Percentiles rank a stretch among this genome's conserved stretches.
These are phyloP conservation scores for Naganishia cerealis DNA, from an alignment of 1,284 basidiomycete species.

Conservation along the genomic window DNA sequence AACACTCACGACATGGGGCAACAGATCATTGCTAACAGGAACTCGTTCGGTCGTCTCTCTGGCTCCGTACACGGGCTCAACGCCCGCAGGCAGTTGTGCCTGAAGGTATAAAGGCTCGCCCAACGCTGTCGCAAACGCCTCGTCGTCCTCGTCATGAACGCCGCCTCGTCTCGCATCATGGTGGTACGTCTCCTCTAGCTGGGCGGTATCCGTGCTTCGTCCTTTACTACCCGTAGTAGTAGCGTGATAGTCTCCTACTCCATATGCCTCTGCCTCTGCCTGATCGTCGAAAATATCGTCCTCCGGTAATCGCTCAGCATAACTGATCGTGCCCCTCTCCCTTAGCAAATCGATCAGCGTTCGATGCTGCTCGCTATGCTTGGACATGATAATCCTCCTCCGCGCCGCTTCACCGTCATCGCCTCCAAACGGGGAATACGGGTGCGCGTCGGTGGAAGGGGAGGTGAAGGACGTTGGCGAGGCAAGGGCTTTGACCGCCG, in stretches of 20 bases:
- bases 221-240: not conserved
- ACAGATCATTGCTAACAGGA: conserved; percentile 2
- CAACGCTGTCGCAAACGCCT: conserved; percentile 18
- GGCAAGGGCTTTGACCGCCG: conserved; percentile 11
- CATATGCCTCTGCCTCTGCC: conserved; percentile 1
- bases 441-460: not conserved
- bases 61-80: conserved; percentile 12
- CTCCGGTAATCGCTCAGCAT: conserved; percentile 24
- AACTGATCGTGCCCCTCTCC: conserved; percentile 25
- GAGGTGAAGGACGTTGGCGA: not conserved
- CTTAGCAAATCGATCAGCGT: conserved; percentile 24
- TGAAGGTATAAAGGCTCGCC: not conserved
- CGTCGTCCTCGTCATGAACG: conserved; percentile 6
- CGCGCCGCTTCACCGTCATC: conserved; percentile 1
- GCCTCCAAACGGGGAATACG: not conserved
- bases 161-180: not conserved
- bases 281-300: conserved; percentile 26
- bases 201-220: not conserved
- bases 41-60: not conserved
- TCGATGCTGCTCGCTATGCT: conserved; percentile 30
- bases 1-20: conserved; percentile 20
- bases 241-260: not conserved
- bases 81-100: not conserved
- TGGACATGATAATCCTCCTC: conserved; percentile 19
- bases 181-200: not conserved